Evolutionary conservation across 768 basidiomycete genomes (phyloP), one percentile per base, ranked within the genome.

Genomic region (Coprinopsis marcescibilis): DNA sequence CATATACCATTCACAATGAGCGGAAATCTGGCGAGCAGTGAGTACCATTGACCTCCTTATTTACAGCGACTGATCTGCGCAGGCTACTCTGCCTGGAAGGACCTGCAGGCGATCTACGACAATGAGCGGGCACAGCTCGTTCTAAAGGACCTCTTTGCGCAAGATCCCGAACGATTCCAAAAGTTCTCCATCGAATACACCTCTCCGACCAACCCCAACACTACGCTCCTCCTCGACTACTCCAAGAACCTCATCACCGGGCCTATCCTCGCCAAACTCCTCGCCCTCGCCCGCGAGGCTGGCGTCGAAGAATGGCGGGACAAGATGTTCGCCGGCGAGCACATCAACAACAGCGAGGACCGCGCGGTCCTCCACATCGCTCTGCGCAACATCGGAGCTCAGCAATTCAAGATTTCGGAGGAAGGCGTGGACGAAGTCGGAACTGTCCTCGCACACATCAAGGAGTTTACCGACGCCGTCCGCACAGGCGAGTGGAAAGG

Each of bases 281-380:
- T 98, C 55, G 63, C 72, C 12, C 83, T 99, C 49, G 90, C 82
- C 21, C 76, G 80, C 49, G 95, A 98, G 66, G 93, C 94, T 24
- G 68, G 80, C 39, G 80, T 98, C 47, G 92, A 96, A 76, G 60
- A 73, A 17, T 80, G 76, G 62, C 80, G 94, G 44, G 87, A 97
- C 65, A 83, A 81, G 67, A 96, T 98, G 93, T 97, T 95, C 62
- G 66, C 84, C 1, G 95, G 96, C 36, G 83, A 88, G 64, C 96
- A 96, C 66, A 97, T 98, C 77, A 98, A 98, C 73, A 98, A 94
- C 14, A 94, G 92, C 19, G 96, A 98, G 65, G 94, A 90, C 60
- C 91, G 96, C 45, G 90, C 96, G 2, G 96, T 98, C 4, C 78
- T 99, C 2, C 96, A 99, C 65, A 73, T 97, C 50, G 95, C 96